These are phyloP conservation scores for Scenedesmus sp. DNA, from an alignment of 163 green algal species.

Conservation along the genomic window DNA sequence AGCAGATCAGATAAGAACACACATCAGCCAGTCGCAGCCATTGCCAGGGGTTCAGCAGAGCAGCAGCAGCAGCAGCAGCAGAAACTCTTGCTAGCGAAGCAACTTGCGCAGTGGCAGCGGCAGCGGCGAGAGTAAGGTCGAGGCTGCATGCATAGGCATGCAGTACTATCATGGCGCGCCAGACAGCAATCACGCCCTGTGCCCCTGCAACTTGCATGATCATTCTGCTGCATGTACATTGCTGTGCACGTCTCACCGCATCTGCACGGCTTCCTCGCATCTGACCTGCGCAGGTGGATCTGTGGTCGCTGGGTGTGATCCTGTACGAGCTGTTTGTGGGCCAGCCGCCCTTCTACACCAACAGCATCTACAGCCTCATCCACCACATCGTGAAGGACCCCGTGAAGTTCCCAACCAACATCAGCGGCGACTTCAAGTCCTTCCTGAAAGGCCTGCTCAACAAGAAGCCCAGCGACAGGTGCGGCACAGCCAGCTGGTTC, in stretches of 20 bases:
- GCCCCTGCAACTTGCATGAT: not conserved
- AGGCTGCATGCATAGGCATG: not conserved
- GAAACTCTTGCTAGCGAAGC: no score
- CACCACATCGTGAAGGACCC: slow-evolving; percentile 96
- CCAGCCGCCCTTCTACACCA: slow-evolving; percentile 99
- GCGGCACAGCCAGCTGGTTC: not conserved
- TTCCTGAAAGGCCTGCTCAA: slow-evolving; percentile 97
- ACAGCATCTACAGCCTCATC: slow-evolving; percentile 98
- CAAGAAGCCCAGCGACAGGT: slow-evolving; percentile 85
- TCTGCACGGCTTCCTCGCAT: not conserved
- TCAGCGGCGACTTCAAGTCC: slow-evolving; percentile 90
- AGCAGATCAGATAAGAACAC: not conserved
- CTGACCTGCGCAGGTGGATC: slow-evolving; percentile 78
- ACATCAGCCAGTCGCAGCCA: not conserved
- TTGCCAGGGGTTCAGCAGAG: not conserved
- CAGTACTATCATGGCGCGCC: not conserved
- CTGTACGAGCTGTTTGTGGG: slow-evolving; percentile 98
- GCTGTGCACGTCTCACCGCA: not conserved
- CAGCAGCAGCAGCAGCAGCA: not conserved
- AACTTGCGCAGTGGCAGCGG: not conserved
- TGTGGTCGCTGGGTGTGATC: slow-evolving; percentile 99
- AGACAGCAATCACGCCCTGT: not conserved
- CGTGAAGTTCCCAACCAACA: slow-evolving; percentile 91
- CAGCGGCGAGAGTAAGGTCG: not conserved
- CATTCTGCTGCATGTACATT: not conserved